Conservation (phyloP, 768 basidiomycete species). For the Fistulinella prunicolor region DNA sequence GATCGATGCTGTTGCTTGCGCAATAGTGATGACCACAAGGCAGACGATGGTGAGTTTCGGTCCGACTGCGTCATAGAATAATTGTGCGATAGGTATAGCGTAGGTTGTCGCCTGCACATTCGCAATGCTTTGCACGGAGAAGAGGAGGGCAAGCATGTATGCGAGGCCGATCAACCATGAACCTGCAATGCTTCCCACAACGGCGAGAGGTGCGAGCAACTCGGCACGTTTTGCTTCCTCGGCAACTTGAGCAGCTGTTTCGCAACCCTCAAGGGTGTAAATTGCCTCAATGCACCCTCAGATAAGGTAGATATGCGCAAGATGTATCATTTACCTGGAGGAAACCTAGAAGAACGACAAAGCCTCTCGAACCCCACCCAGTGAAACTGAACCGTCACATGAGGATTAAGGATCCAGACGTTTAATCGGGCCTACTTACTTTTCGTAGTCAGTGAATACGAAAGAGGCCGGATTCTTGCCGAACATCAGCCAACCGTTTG, state of each 20-base stretch:
- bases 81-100: conserved; percentile 59
- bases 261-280: conserved; percentile 60
- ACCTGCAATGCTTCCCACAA: conserved; percentile 54
- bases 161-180: conserved; percentile 55
- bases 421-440: conserved; percentile 32
- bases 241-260: conserved; percentile 62
- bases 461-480: conserved; percentile 48
- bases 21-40: conserved; percentile 45
- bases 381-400: conserved; percentile 41
- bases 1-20: conserved; percentile 53
- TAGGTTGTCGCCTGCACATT: conserved; percentile 47
- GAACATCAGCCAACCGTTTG: background rate
- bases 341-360: conserved; percentile 58
- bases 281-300: conserved; percentile 39
- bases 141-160: conserved; percentile 59
- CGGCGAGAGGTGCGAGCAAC: conserved; percentile 53
- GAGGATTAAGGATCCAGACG: background rate
- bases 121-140: conserved; percentile 52
- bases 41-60: conserved; percentile 46
- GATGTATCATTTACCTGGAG: conserved; percentile 20
- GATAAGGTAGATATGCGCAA: background rate
- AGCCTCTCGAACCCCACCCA: conserved; percentile 51
- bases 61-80: conserved; percentile 55
- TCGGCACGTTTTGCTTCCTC: conserved; percentile 57
- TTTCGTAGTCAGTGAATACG: conserved; percentile 56